phyloP scores from a whole-genome alignment of 345 rosid species.

The Mangifera indica region DNA sequence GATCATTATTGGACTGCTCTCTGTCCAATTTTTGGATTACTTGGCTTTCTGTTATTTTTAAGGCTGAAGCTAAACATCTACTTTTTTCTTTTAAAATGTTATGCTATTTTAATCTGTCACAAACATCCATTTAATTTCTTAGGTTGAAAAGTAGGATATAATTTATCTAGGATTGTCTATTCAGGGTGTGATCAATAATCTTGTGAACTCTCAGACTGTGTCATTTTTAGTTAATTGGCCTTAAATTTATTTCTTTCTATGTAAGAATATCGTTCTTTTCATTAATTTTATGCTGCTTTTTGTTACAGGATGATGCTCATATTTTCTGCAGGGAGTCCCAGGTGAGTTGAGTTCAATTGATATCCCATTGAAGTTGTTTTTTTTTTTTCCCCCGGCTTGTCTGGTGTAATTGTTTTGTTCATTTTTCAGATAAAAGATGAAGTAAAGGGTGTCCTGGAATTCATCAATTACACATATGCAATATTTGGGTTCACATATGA shows the following conservation, averaged over 20 bases:
- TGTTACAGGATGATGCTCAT: conserved; percentile 91
- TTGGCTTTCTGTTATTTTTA: neutral
- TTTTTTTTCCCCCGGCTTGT: neutral
- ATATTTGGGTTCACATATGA: conserved; percentile 91
- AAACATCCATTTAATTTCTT: no score
- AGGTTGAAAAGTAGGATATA: neutral
- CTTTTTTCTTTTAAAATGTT: neutral
- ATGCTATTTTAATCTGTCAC: neutral
- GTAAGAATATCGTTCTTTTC: neutral
- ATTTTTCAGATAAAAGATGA: conserved; percentile 74
- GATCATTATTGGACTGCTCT: neutral
- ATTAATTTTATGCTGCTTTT: conserved; percentile 12
- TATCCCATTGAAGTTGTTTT: neutral
- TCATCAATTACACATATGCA: conserved; percentile 66
- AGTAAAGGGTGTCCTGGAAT: conserved; percentile 76
- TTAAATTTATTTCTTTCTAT: conserved; percentile 5
- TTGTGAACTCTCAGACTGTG: neutral
- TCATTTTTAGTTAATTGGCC: neutral
- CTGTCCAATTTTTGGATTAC: neutral
- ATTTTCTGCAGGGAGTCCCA: conserved; percentile 86
- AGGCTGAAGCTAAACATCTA: neutral
- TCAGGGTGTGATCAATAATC: neutral
- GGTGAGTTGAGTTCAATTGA: conserved; percentile 41
- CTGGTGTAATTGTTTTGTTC: conserved; percentile 12
- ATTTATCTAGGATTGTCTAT: neutral